Conservation (phyloP, 2,329 filamentous ascomycete species). For the Colletotrichum brevisporum region DNA sequence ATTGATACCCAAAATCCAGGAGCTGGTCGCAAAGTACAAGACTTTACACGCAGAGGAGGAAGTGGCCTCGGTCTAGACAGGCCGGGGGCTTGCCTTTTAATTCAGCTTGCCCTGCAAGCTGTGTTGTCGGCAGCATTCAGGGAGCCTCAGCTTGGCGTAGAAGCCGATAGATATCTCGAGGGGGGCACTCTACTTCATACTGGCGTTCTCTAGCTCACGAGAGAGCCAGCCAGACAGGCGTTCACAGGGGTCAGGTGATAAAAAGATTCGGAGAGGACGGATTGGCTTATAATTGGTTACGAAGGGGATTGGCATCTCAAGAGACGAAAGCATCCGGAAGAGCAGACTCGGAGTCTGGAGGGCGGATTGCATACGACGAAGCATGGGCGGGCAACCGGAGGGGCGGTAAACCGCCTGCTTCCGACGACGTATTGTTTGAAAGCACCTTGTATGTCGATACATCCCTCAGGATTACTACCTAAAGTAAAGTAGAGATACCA, state of each 20-base stretch:
- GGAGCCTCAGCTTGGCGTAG: neutral
- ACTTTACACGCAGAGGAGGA: slow-evolving; percentile 46
- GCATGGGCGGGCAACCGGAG: slow-evolving; percentile 5
- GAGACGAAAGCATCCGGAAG: slow-evolving; percentile 23
- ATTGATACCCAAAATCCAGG: slow-evolving; percentile 76
- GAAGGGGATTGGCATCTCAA: slow-evolving; percentile 15
- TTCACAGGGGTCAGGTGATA: slow-evolving; percentile 17
- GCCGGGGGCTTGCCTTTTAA: neutral
- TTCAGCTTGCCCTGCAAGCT: slow-evolving; percentile 9
- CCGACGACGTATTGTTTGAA: slow-evolving; percentile 1
- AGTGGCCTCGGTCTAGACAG: slow-evolving; percentile 4
- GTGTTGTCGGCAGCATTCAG: neutral
- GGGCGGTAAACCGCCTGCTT: slow-evolving; percentile 10
- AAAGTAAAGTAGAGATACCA: slow-evolving; percentile 21
- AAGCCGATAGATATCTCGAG: neutral
- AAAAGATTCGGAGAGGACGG: slow-evolving; percentile 28
- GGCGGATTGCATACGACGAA: slow-evolving; percentile 14
- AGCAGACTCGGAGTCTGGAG: slow-evolving; percentile 25
- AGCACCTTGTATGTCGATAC: slow-evolving; percentile 2
- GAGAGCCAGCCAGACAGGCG: slow-evolving; percentile 24
- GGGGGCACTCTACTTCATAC: neutral
- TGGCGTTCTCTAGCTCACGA: slow-evolving; percentile 7
- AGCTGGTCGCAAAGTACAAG: slow-evolving; percentile 62
- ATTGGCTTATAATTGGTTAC: slow-evolving; percentile 18
- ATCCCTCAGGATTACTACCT: slow-evolving; percentile 1